phyloP scores from a whole-genome alignment of 2,329 filamentous ascomycete genomes.

The Apiospora koreana region DNA sequence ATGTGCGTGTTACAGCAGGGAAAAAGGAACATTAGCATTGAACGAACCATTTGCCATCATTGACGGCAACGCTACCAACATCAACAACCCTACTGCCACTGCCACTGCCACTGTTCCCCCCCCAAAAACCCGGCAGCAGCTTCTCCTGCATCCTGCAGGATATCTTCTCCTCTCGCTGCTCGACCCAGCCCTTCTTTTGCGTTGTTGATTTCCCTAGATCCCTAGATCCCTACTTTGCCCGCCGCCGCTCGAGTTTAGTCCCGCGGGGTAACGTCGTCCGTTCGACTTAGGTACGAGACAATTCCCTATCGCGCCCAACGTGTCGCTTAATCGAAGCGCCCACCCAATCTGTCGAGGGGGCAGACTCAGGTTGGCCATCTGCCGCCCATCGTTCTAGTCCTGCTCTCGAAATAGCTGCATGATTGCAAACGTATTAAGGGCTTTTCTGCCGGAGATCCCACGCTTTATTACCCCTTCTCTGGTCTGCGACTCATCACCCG shows the following conservation, averaged over 20 bases:
- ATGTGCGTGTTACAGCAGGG: conserved; percentile 7
- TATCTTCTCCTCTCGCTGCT: background rate
- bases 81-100: background rate
- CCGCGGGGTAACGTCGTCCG: conserved; percentile 4
- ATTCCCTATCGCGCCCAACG: conserved; percentile 8
- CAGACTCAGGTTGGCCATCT: background rate
- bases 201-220: background rate
- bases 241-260: background rate
- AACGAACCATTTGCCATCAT: background rate
- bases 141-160: background rate
- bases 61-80: background rate
- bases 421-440: background rate
- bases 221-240: background rate
- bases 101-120: background rate
- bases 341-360: background rate
- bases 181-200: background rate
- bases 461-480: background rate
- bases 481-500: background rate
- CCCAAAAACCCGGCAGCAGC: background rate
- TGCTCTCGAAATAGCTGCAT: background rate
- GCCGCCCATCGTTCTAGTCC: background rate
- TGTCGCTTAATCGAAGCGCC: conserved; percentile 6
- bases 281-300: conserved; percentile 1
- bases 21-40: background rate
- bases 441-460: background rate